These are phyloP conservation scores for Aspergillus homomorphus DNA, from an alignment of 495 filamentous ascomycete genomes.

Conservation along the genomic window DNA sequence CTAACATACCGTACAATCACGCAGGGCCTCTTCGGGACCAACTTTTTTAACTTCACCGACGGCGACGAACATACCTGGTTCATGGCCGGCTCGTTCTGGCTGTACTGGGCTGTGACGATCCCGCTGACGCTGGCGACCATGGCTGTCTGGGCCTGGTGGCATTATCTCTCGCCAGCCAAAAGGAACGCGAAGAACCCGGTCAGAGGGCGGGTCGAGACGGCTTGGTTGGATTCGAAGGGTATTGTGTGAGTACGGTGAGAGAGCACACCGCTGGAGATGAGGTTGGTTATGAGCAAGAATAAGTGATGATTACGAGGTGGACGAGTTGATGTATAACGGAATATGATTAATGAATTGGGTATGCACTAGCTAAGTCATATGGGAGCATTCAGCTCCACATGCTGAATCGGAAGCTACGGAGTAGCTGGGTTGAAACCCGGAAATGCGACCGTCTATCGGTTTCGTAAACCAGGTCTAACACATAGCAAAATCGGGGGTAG, in stretches of 20 bases:
- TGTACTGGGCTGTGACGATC: slow-evolving; percentile 34
- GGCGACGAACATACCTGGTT: slow-evolving; percentile 12
- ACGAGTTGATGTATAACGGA: neutral
- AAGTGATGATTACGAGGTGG: neutral
- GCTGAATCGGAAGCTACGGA: neutral
- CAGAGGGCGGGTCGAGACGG: no score
- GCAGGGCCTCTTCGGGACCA: slow-evolving; percentile 36
- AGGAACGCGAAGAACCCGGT: neutral
- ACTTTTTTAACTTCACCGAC: slow-evolving; percentile 30
- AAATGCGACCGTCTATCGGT: neutral
- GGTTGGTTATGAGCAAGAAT: no score
- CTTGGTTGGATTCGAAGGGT: no score
- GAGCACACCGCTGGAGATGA: no score
- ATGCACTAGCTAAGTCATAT: neutral
- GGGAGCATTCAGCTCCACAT: neutral
- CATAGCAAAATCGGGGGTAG: no score
- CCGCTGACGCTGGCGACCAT: slow-evolving; percentile 28
- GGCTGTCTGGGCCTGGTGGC: slow-evolving; percentile 25
- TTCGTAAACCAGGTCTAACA: neutral
- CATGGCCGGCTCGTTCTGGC: slow-evolving; percentile 27
- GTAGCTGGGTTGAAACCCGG: neutral
- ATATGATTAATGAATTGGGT: neutral
- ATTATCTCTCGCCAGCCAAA: slow-evolving; percentile 4
- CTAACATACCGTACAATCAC: neutral
- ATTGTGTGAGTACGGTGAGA: no score